Base-by-base conservation (phyloP, 2,329 filamentous ascomycete genomes). In the Trichoderma sp. region DNA sequence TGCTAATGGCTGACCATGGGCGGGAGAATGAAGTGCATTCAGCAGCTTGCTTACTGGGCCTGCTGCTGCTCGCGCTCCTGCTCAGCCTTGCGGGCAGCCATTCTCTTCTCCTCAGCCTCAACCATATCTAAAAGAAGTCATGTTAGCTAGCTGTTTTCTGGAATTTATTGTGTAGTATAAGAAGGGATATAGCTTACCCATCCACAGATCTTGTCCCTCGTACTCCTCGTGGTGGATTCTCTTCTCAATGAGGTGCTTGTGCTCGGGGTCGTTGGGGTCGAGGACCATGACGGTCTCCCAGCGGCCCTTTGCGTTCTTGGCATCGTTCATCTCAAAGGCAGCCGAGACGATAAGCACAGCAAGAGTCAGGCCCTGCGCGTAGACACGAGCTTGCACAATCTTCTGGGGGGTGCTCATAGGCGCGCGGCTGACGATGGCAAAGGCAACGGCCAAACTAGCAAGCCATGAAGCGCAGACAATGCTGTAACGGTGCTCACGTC, bases 151-250 rank as follows among this genome's bases (percentile, higher is more conserved):
- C 26, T 20, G 36, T 50, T 39, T 15, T 28, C 47, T 26, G 68
- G 57, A 20, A 53, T 11, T 15, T 7, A 7, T 3, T 6, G 20
- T 50, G 3, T 23, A 13, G 20, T 17, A 26, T 15, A 9, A 26
- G 15, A 50, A 23, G 53, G 47, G 12, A 12, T 11, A 11, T 2
- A 8, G 75, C 89, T 80, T 82, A 92, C 91, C 91, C 85, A 90
- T 96, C 96, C 96, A 99, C 77, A 98, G 87, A 82, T 98, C 95
- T 84, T 97, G 93, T 58, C 94, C 93, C 79, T 91, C 88, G 81
- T 97, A 96, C 74, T 93, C 87, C 85, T 97, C 93, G 84, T 94
- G 93, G 81, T 97, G 93, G 69, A 96, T 88, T 84, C 86, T 90
- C 89, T 95, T 95, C 88, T 97, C 93, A 76, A 97, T 93, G 75